A percentile compares a stretch with the other conserved stretches of the same genome.
These are phyloP conservation scores for Flagelloscypha sp. DNA, from an alignment of 768 basidiomycete genomes.

Conservation along the genomic window DNA sequence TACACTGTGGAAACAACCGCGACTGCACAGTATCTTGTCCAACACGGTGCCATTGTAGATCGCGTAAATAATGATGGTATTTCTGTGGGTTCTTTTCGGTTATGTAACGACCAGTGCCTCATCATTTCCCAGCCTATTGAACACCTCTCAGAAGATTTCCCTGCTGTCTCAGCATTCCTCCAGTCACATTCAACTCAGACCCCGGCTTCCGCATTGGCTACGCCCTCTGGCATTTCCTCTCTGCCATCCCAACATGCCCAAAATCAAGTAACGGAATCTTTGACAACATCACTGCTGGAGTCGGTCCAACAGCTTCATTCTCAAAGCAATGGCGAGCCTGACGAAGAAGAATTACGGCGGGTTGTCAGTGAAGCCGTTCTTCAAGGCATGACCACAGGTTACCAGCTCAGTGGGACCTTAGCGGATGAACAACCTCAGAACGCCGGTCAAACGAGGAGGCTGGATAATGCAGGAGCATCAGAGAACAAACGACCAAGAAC, in stretches of 20 bases:
- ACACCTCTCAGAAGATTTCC: conserved; percentile 64
- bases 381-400: conserved; percentile 57
- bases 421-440: too few species aligned
- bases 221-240: conserved; percentile 14
- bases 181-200: conserved; percentile 27
- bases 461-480: conserved; percentile 9
- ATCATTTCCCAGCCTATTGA: conserved; percentile 49
- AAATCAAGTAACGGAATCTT: conserved; percentile 57
- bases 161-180: conserved; percentile 55
- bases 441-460: conserved; percentile 11
- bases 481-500: neutral
- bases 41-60: conserved; percentile 63
- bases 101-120: conserved; percentile 4
- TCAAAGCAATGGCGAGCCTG: conserved; percentile 59
- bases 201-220: conserved; percentile 11
- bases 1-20: conserved; percentile 81
- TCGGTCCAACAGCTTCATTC: conserved; percentile 63
- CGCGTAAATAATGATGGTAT: conserved; percentile 63
- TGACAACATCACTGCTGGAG: conserved; percentile 60
- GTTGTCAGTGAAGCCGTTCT: conserved; percentile 63
- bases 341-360: conserved; percentile 53
- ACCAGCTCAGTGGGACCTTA: too few species aligned
- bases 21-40: conserved; percentile 70
- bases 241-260: conserved; percentile 60
- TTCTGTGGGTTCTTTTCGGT: conserved; percentile 44